A percentile compares a stretch with the other conserved stretches of the same genome.
Conservation (phyloP, 2,329 filamentous ascomycete species). For the Phialemoniopsis sp. region DNA sequence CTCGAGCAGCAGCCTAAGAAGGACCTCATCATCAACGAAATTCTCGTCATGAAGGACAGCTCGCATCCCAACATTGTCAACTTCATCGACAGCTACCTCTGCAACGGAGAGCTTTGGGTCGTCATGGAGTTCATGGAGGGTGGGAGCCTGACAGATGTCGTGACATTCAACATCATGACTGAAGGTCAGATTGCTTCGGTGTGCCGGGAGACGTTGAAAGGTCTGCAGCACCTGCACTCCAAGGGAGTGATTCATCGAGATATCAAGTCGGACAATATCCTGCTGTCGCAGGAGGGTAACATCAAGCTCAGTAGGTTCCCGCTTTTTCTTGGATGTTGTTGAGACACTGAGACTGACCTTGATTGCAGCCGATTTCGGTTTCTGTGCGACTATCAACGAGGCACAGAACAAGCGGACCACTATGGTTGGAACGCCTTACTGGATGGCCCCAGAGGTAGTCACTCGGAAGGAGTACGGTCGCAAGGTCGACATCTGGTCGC, state of each 20-base stretch:
- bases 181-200: slow-evolving; percentile 96
- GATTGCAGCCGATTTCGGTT: slow-evolving; percentile 83
- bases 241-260: slow-evolving; percentile 98
- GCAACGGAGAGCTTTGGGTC: slow-evolving; percentile 90
- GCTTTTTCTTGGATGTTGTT: too few species aligned
- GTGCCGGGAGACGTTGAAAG: slow-evolving; percentile 87
- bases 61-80: slow-evolving; percentile 99
- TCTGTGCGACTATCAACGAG: slow-evolving; percentile 98
- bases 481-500: slow-evolving; percentile 97
- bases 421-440: slow-evolving; percentile 98
- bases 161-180: slow-evolving; percentile 99
- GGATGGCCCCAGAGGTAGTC: slow-evolving; percentile 99
- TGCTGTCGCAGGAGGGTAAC: slow-evolving; percentile 88
- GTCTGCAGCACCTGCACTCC: slow-evolving; percentile 90
- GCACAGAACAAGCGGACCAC: slow-evolving; percentile 95
- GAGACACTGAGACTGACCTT: too few species aligned
- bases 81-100: slow-evolving; percentile 95
- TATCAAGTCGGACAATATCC: slow-evolving; percentile 98
- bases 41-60: slow-evolving; percentile 98
- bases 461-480: slow-evolving; percentile 96
- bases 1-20: slow-evolving; percentile 98
- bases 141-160: slow-evolving; percentile 93
- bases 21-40: slow-evolving; percentile 98
- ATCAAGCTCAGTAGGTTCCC: slow-evolving; percentile 85
- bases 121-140: slow-evolving; percentile 99